Conservation (phyloP, 805 yeast species). For the Cyberlindnera galapagoensis region DNA sequence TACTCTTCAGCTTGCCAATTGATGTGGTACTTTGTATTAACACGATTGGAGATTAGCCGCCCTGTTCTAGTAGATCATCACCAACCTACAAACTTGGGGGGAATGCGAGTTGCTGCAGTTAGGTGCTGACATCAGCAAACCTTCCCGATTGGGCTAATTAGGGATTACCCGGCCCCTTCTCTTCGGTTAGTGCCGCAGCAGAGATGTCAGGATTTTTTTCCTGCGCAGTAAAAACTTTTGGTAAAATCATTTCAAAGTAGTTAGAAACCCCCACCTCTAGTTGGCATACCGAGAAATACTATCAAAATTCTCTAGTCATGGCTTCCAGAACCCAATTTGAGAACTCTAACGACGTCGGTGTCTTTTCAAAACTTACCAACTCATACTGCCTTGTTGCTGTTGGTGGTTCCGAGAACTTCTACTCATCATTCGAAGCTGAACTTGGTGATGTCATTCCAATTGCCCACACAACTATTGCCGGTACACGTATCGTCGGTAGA, state of each 20-base stretch:
- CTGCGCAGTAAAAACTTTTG: too few relatives aligned
- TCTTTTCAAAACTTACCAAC: conserved; percentile 90
- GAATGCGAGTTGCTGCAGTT: background rate
- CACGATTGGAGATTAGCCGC: too few relatives aligned
- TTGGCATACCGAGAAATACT: too few relatives aligned
- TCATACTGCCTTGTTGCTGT: conserved; percentile 94
- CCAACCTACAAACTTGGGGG: too few relatives aligned
- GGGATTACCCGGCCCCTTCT: too few relatives aligned
- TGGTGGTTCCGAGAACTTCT: conserved; percentile 86
- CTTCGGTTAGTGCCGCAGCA: too few relatives aligned
- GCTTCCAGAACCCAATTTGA: conserved; percentile 76
- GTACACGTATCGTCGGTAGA: conserved; percentile 95
- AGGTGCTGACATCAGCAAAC: background rate
- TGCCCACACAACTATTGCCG: conserved; percentile 96
- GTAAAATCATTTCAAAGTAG: too few relatives aligned
- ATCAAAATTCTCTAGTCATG: too few relatives aligned
- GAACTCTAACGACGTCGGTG: conserved; percentile 88
- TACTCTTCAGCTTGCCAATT: too few relatives aligned
- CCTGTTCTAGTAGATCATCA: too few relatives aligned
- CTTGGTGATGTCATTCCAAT: conserved; percentile 95
- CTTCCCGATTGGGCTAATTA: background rate
- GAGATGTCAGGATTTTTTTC: too few relatives aligned
- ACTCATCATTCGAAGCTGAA: conserved; percentile 96
- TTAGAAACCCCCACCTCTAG: too few relatives aligned
- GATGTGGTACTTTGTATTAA: background rate